Conservation (phyloP, 2,329 filamentous ascomycete genomes). For the Beauveria medogensis region DNA sequence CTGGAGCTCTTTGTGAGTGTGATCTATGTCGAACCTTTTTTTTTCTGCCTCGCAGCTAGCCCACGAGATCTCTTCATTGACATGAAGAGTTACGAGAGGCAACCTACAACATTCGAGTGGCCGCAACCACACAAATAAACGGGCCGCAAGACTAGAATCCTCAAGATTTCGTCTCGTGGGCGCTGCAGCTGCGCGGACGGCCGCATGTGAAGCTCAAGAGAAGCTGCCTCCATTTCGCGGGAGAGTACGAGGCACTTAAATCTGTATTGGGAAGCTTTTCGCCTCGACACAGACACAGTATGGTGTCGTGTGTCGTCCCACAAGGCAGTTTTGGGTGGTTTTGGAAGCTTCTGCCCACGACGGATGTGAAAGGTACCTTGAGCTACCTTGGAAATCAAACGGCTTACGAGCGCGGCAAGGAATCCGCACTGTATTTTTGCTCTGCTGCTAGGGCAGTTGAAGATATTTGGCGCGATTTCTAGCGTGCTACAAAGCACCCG, state of each 20-base stretch:
- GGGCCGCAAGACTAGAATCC: too few relatives aligned
- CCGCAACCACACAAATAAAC: neutral
- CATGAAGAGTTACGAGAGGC: neutral
- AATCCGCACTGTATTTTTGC: neutral
- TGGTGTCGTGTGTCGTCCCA: constrained; percentile 9
- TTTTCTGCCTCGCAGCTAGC: too few relatives aligned
- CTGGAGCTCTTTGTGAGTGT: neutral
- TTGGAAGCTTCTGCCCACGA: constrained; percentile 5
- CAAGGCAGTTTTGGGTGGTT: constrained; percentile 8
- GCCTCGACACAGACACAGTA: neutral
- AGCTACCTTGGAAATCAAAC: neutral
- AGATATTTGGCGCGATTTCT: too few relatives aligned
- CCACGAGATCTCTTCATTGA: neutral
- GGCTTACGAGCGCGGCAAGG: neutral
- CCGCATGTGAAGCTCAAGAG: neutral
- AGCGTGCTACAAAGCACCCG: neutral
- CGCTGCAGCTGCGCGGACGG: neutral
- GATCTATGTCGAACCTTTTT: neutral
- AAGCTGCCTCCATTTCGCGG: neutral
- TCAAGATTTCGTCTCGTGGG: neutral
- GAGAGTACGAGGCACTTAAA: too few relatives aligned
- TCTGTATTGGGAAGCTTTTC: neutral
- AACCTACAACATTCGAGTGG: neutral
- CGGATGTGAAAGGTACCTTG: neutral
- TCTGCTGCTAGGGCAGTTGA: neutral